Evolutionary conservation across 345 rosid species (phyloP), one percentile per base, ranked within the genome.

Genomic region (Angophora floribunda): DNA sequence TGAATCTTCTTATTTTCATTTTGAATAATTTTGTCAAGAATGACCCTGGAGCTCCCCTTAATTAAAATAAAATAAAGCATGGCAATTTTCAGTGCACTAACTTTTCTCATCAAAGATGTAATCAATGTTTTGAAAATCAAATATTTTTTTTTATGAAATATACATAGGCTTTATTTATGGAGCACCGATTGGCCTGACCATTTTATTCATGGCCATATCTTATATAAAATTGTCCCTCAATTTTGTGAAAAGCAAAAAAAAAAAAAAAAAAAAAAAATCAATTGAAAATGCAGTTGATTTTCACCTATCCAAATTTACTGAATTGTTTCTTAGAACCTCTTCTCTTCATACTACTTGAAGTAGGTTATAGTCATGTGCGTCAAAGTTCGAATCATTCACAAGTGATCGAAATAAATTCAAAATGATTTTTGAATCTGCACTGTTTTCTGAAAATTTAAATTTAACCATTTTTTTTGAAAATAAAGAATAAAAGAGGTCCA

Each of bases 1-100:
- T 65, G 41, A 14, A 65, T 65, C 9, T 30, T n/a, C 78, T 30
- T 30, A 36, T 36, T 36, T 36, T 36, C 41, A 36, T 36, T 36
- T 36, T 36, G 41, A 36, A 36, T 36, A 36, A 36, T 36, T 36
- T 36, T 36, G 41, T 36, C 41, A 36, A 36, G 41, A 36, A 36
- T n/a, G 19, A n/a, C 17, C 36, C 41, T 65, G 6, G 75, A 14
- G 41, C 41, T n/a, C 19, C 75, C 13, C 75, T n/a, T 65, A 7
- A 14, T 17, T 1, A 13, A 1, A 13, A 63, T 3, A 13, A 6
- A 63, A n/a, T 28, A 7, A 13, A 0, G 13, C 22, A 7, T 2
- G 32, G 16, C 32, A n/a, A 63, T 63, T 63, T 2, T 59, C 12
- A 6, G n/a, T 59, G 65, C 65, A 59, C 24, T 26, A 11, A 59